Conservation (phyloP, 176 grass and related monocot genomes). For the Aechmea fasciata region DNA sequence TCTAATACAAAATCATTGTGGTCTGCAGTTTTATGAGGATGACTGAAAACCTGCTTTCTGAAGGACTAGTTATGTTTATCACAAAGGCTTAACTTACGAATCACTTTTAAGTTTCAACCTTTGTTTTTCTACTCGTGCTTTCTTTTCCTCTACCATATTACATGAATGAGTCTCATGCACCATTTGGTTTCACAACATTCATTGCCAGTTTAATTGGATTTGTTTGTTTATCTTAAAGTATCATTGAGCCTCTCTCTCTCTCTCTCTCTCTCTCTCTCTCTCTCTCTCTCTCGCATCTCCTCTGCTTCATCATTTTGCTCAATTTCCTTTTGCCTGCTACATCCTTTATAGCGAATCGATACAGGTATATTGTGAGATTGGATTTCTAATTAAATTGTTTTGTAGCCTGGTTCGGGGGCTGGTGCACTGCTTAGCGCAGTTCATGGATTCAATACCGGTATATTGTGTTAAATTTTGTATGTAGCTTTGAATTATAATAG, state of each 20-base stretch:
- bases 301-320: background rate
- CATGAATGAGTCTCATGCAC: background rate
- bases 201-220: too few relatives aligned
- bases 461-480: background rate
- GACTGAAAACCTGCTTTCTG: background rate
- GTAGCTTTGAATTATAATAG: background rate
- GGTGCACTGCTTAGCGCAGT: constrained; percentile 83
- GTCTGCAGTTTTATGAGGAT: background rate
- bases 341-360: background rate
- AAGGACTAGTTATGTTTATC: background rate
- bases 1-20: constrained; percentile 1
- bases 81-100: background rate
- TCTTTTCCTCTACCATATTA: background rate
- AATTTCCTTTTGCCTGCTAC: background rate
- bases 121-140: background rate
- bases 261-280: background rate
- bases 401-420: constrained; percentile 62
- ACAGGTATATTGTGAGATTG: too few relatives aligned
- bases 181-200: too few relatives aligned
- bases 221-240: background rate
- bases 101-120: background rate
- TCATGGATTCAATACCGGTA: constrained; percentile 75
- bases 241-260: background rate
- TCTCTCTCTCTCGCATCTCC: background rate
- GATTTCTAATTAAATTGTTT: constrained; percentile 7